Percentiles rank a stretch among this genome's conserved stretches.
These are phyloP conservation scores for Microsporum audouinii DNA, from an alignment of 2,329 filamentous ascomycete genomes.

Conservation along the genomic window DNA sequence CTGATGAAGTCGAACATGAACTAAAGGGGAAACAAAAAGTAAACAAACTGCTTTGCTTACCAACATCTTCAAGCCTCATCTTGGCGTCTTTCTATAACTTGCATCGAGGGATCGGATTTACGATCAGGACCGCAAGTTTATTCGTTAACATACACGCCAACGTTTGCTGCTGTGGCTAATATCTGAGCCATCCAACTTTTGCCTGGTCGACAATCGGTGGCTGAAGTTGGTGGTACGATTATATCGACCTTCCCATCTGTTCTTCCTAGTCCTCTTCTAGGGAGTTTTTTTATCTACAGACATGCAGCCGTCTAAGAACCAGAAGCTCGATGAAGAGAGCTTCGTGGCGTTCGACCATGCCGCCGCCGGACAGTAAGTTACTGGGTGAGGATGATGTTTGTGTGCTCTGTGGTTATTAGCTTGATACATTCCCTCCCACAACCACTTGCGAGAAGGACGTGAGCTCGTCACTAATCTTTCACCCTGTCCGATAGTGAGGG, in stretches of 20 bases:
- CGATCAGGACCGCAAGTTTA: neutral
- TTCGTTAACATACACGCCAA: neutral
- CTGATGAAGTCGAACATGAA: neutral
- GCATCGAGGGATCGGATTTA: neutral
- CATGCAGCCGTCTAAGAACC: slow-evolving; percentile 27
- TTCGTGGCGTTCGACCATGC: slow-evolving; percentile 37
- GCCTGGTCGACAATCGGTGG: neutral
- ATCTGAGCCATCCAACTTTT: neutral
- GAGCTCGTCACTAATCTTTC: neutral
- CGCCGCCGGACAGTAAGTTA: slow-evolving; percentile 40
- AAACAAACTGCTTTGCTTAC: neutral
- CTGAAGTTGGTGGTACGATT: neutral
- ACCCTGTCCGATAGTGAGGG: slow-evolving; percentile 54
- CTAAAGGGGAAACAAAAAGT: neutral
- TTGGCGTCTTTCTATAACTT: neutral
- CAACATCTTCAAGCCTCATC: neutral
- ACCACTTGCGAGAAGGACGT: neutral
- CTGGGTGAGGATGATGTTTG: neutral
- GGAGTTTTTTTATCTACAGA: neutral
- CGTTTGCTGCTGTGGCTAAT: neutral
- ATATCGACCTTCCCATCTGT: neutral
- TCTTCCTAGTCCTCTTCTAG: neutral
- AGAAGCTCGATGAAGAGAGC: slow-evolving; percentile 28
- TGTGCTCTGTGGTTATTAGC: too few relatives aligned
- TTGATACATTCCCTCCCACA: too few relatives aligned